A percentile compares a stretch with the other conserved stretches of the same genome.
phyloP scores from a whole-genome alignment of 129 eudicot species.

The Erigeron canadensis region DNA sequence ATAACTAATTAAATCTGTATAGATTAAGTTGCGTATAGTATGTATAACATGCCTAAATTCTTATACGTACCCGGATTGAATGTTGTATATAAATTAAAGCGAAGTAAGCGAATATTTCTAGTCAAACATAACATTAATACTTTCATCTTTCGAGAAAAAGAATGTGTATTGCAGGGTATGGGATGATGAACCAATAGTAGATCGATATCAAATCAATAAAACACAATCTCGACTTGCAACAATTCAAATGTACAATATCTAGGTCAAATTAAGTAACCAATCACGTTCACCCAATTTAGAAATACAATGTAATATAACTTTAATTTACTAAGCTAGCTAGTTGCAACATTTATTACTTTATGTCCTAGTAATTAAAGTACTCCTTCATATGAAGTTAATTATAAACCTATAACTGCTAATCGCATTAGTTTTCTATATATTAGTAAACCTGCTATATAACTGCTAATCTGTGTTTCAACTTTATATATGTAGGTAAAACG shows the following conservation, averaged over 20 bases:
- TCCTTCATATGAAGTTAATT: too few relatives aligned
- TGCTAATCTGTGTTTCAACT: too few relatives aligned
- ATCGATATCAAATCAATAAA: background rate
- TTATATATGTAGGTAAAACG: too few relatives aligned
- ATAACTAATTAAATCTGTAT: too few relatives aligned
- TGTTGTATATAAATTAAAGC: background rate
- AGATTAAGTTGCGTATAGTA: too few relatives aligned
- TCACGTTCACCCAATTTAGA: conserved; percentile 24
- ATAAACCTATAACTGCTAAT: too few relatives aligned
- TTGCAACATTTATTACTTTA: conserved; percentile 6
- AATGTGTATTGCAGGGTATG: conserved; percentile 18
- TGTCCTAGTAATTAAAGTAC: too few relatives aligned
- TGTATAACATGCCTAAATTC: too few relatives aligned
- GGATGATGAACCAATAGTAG: conserved; percentile 23
- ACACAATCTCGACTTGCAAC: background rate
- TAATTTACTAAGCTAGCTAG: background rate
- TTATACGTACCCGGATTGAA: too few relatives aligned
- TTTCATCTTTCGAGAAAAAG: background rate
- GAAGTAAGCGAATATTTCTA: background rate
- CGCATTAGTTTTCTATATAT: too few relatives aligned
- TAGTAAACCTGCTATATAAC: too few relatives aligned
- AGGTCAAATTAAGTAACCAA: conserved; percentile 15
- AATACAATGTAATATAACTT: background rate
- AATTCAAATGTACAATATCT: conserved; percentile 9
- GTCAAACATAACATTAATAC: background rate